Evolutionary conservation across 1,284 basidiomycete species (phyloP), one percentile per base, ranked within the genome.

Genomic region (Papiliotrema fonsecae): DNA sequence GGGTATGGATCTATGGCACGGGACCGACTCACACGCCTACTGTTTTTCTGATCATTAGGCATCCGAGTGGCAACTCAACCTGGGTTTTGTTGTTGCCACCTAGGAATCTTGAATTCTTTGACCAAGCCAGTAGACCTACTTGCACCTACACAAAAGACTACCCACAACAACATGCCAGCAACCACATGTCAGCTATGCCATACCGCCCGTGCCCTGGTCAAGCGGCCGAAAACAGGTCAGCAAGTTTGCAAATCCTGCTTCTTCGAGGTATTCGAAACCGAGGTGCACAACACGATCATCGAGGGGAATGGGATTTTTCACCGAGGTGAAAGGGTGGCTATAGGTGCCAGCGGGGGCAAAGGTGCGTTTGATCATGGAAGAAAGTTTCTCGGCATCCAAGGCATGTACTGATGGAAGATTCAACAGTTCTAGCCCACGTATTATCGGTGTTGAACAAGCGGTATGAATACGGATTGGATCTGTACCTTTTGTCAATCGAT

Each of bases 331-430:
- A 80, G 82, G 54, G 92, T 99, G 31, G 96, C 94, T 22, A 98
- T 99, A 54, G 94, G 94, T 39, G 94, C 96, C 46, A 96, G 91
- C 46, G 94, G 94, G 48, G 96, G 94, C 38, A 99, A 99, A 81
- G 92, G 92, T 89, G 46, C 42, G 73, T 63, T n/a, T 5, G n/a
- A 21, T 28, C 16, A n/a, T n/a, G n/a, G n/a, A n/a, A n/a, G n/a
- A n/a, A n/a, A n/a, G n/a, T n/a, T 9, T 40, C 18, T 30, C 25
- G 6, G 34, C 18, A 42, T 10, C 14, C 11, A 31, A 22, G 10
- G 37, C 34, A 39, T 32, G 5, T 4, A 39, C 21, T 22, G 28
- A 27, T 49, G 10, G 24, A 64, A 96, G 94, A 99, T 73, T 98
- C 94, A 11, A 99, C 94, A 2, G 94, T 99, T 2, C 80, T 99